Base-by-base conservation (phyloP, 2,329 filamentous ascomycete species). In the Neofusicoccum sp. region DNA sequence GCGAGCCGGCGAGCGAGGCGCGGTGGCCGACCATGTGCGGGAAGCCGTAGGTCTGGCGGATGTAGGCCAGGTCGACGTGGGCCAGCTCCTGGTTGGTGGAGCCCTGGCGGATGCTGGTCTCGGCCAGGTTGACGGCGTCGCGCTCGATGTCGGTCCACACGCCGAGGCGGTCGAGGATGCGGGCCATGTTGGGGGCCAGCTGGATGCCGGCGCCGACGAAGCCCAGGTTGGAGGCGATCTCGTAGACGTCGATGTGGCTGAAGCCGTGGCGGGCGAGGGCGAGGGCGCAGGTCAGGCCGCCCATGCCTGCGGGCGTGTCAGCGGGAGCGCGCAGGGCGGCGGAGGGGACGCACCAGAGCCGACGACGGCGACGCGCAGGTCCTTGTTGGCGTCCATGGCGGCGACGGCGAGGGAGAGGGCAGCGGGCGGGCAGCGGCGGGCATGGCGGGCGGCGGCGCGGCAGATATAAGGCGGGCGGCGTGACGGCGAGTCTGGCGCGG, bases 141-240 rank as follows among this genome's bases (percentile, higher is more conserved):
- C 79, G 82, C 64, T 84, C 84, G 63, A 95, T 90, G 14, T 82
- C 79, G 16, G 82, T 76, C 89, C 90, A 93, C 62, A 89, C 88
- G 8, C 87, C 90, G 40, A 93, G 77, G 12, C 82, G 79, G 69
- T 91, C 87, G 11, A 95, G 80, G 7, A 95, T 89, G 2, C 89
- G 84, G 3, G 87, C 86, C 82, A 93, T 89, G 66, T 95, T 96
- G 0, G 90, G 90, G 0, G 90, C 89, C 61, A 93, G 80, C 71
- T 96, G 91, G 65, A 95, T 93, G 4, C 91, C 91, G 1, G 91
- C 91, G 26, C 91, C 91, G 1, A 93, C 89, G 67, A 93, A 93
- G 4, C 90, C 90, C 3, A 93, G 81, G 65, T 86, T 84, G 4
- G 87, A 84, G 0, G 89, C 89, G 36, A 82, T 84, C 71, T 93